A percentile compares a stretch with the other conserved stretches of the same genome.
These are phyloP conservation scores for Rhizopogon salebrosus DNA, from an alignment of 768 basidiomycete genomes.

Conservation along the genomic window DNA sequence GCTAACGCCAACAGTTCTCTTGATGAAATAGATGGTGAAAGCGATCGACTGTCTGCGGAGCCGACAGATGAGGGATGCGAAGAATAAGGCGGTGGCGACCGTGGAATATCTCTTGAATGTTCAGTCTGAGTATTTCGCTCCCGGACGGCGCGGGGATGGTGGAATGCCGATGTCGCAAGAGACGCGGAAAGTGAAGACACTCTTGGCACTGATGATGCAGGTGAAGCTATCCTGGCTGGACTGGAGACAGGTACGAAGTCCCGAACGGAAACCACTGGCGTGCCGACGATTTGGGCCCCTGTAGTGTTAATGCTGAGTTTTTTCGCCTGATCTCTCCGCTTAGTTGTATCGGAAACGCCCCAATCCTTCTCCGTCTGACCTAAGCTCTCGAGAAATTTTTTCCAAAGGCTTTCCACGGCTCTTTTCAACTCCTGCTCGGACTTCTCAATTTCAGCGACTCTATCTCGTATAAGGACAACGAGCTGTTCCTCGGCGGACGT, in stretches of 20 bases:
- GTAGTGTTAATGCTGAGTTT: slow-evolving; percentile 14
- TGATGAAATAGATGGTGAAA: slow-evolving; percentile 14
- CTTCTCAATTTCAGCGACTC: slow-evolving; percentile 51
- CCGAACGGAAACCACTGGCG: slow-evolving; percentile 38
- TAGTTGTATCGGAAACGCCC: slow-evolving; percentile 13
- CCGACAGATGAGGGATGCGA: slow-evolving; percentile 29
- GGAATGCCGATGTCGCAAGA: slow-evolving; percentile 52
- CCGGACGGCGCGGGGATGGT: slow-evolving; percentile 39
- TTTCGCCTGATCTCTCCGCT: slow-evolving; percentile 15
- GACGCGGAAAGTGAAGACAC: slow-evolving; percentile 70
- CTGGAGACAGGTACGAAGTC: slow-evolving; percentile 51
- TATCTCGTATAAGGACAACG: slow-evolving; percentile 43
- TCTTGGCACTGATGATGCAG: slow-evolving; percentile 34
- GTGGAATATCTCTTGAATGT: slow-evolving; percentile 14
- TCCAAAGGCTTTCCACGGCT: slow-evolving; percentile 64
- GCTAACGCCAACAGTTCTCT: slow-evolving; percentile 16
- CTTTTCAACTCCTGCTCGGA: slow-evolving; percentile 48
- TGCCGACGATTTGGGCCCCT: slow-evolving; percentile 22
- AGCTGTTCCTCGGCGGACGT: slow-evolving; percentile 55
- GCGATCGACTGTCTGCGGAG: slow-evolving; percentile 16
- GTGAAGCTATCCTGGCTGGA: slow-evolving; percentile 31
- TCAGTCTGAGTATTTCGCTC: slow-evolving; percentile 12
- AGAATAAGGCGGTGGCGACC: slow-evolving; percentile 31
- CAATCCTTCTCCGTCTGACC: slow-evolving; percentile 37
- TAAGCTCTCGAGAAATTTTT: slow-evolving; percentile 45